These are phyloP conservation scores for Cladorrhinum samala DNA, from an alignment of 495 filamentous ascomycete genomes.

Conservation along the genomic window DNA sequence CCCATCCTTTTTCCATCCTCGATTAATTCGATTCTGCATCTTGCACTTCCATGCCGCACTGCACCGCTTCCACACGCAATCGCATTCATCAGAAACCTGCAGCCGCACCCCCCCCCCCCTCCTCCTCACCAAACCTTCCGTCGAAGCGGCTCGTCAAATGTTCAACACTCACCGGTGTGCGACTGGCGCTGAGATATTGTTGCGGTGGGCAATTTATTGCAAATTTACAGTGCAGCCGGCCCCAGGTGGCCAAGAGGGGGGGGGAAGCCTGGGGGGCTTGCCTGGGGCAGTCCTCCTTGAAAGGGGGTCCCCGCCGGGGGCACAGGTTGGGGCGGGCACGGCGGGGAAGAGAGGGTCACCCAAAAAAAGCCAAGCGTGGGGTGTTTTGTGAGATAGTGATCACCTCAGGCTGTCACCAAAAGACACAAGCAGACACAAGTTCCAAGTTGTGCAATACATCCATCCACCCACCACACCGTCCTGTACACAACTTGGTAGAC, in stretches of 20 bases:
- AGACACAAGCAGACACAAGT: neutral
- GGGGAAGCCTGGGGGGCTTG: neutral
- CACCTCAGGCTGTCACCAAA: slow-evolving; percentile 1
- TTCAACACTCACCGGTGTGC: neutral
- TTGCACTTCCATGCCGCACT: neutral
- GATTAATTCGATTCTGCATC: neutral
- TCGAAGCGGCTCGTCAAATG: neutral
- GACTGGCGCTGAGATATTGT: neutral
- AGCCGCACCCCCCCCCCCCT: neutral
- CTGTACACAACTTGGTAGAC: too few relatives aligned
- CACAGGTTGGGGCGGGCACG: neutral
- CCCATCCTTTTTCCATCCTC: neutral
- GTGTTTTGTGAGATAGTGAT: slow-evolving; percentile 2
- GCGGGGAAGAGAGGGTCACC: neutral
- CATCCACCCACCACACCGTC: too few relatives aligned
- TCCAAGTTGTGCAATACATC: neutral
- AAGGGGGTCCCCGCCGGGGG: neutral
- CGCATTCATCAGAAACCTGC: neutral
- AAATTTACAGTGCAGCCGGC: neutral
- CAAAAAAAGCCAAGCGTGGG: slow-evolving; percentile 3
- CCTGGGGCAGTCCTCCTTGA: neutral
- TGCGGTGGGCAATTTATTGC: neutral
- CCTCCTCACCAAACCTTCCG: too few relatives aligned
- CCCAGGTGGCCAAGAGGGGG: neutral
- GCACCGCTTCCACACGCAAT: neutral